Conservation (phyloP, 495 filamentous ascomycete genomes). For the Lineolata rhizophorae region DNA sequence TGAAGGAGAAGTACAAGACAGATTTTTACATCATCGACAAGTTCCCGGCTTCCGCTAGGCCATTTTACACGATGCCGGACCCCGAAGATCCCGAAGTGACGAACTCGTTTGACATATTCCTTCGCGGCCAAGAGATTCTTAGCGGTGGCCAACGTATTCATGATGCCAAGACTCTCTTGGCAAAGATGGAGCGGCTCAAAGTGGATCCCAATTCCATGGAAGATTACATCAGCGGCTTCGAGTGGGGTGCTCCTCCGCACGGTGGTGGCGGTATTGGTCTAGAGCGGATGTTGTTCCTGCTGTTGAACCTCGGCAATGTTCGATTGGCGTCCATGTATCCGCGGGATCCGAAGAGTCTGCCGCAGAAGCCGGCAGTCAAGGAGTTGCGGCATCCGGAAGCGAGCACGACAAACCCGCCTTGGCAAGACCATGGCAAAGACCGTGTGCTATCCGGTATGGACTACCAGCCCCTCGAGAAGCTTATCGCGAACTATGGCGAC, state of each 20-base stretch:
- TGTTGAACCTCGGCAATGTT: constrained; percentile 72
- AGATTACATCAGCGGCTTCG: constrained; percentile 75
- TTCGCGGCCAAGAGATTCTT: constrained; percentile 83
- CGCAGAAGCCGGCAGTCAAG: constrained; percentile 28
- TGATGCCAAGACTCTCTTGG: constrained; percentile 46
- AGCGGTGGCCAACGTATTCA: constrained; percentile 86
- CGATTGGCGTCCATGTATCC: constrained; percentile 66
- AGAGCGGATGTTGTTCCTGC: constrained; percentile 66
- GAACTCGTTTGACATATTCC: constrained; percentile 90
- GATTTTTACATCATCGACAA: constrained; percentile 95
- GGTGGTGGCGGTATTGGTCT: constrained; percentile 80
- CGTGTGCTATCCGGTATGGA: constrained; percentile 24
- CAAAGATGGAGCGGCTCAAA: constrained; percentile 53
- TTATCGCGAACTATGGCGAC: constrained; percentile 78
- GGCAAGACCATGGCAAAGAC: constrained; percentile 28
- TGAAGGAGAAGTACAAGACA: constrained; percentile 68
- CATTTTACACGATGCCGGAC: constrained; percentile 91
- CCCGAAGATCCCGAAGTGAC: constrained; percentile 46
- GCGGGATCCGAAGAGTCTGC: constrained; percentile 64
- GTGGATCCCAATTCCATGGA: constrained; percentile 58
- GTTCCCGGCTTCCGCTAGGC: constrained; percentile 61
- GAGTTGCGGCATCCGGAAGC: constrained; percentile 57
- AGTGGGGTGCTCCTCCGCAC: constrained; percentile 74
- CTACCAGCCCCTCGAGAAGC: constrained; percentile 51
- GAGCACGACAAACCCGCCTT: constrained; percentile 44